Evolutionary conservation across 345 rosid species (phyloP).

Genomic region (Brassica cretica): DNA sequence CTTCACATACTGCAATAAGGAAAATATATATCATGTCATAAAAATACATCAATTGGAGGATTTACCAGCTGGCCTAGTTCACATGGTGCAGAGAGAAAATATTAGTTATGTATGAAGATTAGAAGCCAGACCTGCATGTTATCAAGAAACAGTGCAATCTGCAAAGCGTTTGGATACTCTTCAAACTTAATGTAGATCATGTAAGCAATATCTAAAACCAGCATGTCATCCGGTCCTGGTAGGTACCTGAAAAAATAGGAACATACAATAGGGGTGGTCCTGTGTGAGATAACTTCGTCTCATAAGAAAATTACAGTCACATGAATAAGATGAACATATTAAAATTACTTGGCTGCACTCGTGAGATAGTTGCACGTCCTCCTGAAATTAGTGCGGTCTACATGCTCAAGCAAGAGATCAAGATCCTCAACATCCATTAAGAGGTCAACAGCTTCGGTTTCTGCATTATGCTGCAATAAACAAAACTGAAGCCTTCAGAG

Average conservation of each 20-base stretch:
- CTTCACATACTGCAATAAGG: slow-evolving; percentile 44
- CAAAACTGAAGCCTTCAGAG: slow-evolving; percentile 10
- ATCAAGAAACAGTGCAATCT: slow-evolving; percentile 83
- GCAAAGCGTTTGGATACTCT: slow-evolving; percentile 80
- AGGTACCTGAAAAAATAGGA: slow-evolving; percentile 61
- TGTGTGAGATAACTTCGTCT: background rate
- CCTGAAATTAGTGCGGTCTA: slow-evolving; percentile 80
- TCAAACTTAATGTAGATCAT: slow-evolving; percentile 73
- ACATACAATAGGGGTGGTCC: background rate
- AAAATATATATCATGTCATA: slow-evolving; percentile 27
- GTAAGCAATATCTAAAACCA: slow-evolving; percentile 73
- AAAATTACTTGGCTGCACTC: slow-evolving; percentile 72
- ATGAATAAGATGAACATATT: background rate
- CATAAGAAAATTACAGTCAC: background rate
- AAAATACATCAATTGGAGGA: background rate
- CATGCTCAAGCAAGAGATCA: slow-evolving; percentile 75
- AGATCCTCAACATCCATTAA: slow-evolving; percentile 99
- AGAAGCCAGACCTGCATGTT: slow-evolving; percentile 64
- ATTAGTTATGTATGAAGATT: slow-evolving; percentile 1
- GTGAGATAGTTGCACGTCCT: slow-evolving; percentile 92
- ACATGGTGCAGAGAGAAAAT: slow-evolving; percentile 1
- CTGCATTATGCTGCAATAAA: slow-evolving; percentile 83
- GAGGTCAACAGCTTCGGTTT: slow-evolving; percentile 97
- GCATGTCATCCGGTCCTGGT: slow-evolving; percentile 87
- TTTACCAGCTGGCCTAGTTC: slow-evolving; percentile 38